These are phyloP conservation scores for Metschnikowia noctiluminum DNA, from an alignment of 805 yeast genomes.

Conservation along the genomic window DNA sequence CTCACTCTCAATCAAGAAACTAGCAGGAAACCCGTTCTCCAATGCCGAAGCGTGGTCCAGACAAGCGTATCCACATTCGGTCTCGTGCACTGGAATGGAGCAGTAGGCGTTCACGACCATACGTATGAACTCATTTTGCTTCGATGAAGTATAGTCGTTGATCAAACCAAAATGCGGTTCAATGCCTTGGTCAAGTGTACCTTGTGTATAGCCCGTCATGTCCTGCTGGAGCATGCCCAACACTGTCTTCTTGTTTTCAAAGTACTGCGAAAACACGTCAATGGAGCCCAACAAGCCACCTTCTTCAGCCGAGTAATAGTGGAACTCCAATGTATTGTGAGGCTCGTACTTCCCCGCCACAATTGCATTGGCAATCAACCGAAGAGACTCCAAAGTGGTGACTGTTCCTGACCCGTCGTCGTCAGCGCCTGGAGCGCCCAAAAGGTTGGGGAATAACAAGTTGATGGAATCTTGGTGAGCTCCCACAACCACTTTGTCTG, in stretches of 20 bases:
- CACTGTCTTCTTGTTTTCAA: slow-evolving; percentile 46
- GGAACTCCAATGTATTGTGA: slow-evolving; percentile 80
- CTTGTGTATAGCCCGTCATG: slow-evolving; percentile 79
- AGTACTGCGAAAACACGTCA: slow-evolving; percentile 64
- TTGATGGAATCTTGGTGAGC: slow-evolving; percentile 88
- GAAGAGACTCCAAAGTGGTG: slow-evolving; percentile 70
- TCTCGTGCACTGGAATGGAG: slow-evolving; percentile 65
- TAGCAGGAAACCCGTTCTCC: slow-evolving; percentile 78
- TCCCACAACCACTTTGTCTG: slow-evolving; percentile 68
- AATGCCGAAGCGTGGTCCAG: slow-evolving; percentile 89
- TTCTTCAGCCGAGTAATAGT: slow-evolving; percentile 94
- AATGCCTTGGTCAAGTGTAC: slow-evolving; percentile 45
- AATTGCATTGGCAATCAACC: slow-evolving; percentile 48
- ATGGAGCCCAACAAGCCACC: slow-evolving; percentile 85
- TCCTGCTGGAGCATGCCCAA: slow-evolving; percentile 91
- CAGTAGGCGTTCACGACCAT: slow-evolving; percentile 60
- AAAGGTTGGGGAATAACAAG: slow-evolving; percentile 60
- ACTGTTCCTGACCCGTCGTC: slow-evolving; percentile 91
- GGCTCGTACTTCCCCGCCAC: slow-evolving; percentile 44
- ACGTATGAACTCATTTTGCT: slow-evolving; percentile 59
- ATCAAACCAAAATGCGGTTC: slow-evolving; percentile 78
- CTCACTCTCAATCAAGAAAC: slow-evolving; percentile 77
- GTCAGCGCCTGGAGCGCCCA: slow-evolving; percentile 91
- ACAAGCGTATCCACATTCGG: slow-evolving; percentile 88
- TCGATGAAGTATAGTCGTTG: slow-evolving; percentile 59